Conservation (phyloP, 2,329 filamentous ascomycete species). For the Ceratocystis lukuohia region DNA sequence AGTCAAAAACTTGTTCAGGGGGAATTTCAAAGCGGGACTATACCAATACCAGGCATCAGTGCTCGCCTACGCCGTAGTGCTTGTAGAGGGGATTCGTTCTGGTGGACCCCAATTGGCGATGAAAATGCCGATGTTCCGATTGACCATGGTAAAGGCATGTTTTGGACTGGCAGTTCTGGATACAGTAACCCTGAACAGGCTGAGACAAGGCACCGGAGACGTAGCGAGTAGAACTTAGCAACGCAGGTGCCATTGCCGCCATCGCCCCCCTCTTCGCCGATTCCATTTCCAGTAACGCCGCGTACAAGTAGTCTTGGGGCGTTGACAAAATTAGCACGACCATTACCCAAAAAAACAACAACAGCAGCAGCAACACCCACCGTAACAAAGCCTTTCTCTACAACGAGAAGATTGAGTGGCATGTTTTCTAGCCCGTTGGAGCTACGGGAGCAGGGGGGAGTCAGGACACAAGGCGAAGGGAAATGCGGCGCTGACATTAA, state of each 20-base stretch:
- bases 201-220: neutral
- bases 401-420: neutral
- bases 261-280: neutral
- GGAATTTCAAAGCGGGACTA: neutral
- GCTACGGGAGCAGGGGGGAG: neutral
- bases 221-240: neutral
- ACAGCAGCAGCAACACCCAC: neutral
- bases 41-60: neutral
- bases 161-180: constrained; percentile 4
- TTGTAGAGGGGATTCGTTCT: neutral
- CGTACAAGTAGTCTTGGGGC: constrained; percentile 8
- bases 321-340: neutral
- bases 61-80: neutral
- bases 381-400: neutral
- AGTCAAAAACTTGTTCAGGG: neutral
- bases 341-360: neutral
- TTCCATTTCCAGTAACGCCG: constrained; percentile 1
- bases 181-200: neutral
- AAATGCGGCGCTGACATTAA: constrained; percentile 2
- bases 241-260: neutral
- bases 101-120: constrained; percentile 6
- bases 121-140: neutral
- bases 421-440: neutral
- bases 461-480: neutral
- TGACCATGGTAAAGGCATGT: constrained; percentile 3